phyloP scores from a whole-genome alignment of 495 filamentous ascomycete species.

The Hyaloscypha hepaticicola region DNA sequence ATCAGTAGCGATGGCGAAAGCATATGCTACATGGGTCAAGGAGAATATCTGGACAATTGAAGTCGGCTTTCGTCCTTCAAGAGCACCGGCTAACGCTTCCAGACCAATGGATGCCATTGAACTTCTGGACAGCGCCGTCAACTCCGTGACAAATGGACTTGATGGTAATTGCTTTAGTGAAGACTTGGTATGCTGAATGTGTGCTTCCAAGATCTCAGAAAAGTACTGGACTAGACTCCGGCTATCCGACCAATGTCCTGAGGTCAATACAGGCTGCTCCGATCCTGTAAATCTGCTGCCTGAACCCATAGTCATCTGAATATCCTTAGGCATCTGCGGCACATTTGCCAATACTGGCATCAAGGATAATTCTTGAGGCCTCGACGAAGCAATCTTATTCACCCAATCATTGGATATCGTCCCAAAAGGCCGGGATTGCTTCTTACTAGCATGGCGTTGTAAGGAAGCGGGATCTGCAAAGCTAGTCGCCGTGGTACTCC shows the following conservation, averaged over 20 bases:
- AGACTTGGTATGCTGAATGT: constrained; percentile 26
- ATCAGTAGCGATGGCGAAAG: constrained; percentile 23
- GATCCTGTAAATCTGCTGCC: constrained; percentile 8
- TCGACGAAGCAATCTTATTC: neutral
- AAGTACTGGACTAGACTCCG: constrained; percentile 24
- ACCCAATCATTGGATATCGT: constrained; percentile 5
- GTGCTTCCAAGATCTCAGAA: constrained; percentile 25
- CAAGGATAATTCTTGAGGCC: neutral
- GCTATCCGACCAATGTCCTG: constrained; percentile 19
- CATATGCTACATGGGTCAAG: constrained; percentile 31
- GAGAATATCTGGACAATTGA: constrained; percentile 27
- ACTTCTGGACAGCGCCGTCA: constrained; percentile 24
- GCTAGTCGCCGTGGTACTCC: neutral
- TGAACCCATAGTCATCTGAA: neutral
- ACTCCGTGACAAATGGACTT: constrained; percentile 16
- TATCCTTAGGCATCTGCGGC: neutral
- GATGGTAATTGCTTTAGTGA: constrained; percentile 14
- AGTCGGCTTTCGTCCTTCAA: constrained; percentile 28
- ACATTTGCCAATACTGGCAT: constrained; percentile 1
- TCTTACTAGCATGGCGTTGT: constrained; percentile 10
- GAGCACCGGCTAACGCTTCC: constrained; percentile 21
- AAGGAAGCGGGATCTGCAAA: constrained; percentile 6
- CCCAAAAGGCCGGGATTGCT: neutral
- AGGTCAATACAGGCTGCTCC: constrained; percentile 12
- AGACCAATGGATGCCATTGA: constrained; percentile 29